Percentiles rank a stretch among this genome's conserved stretches.
Conservation (phyloP, 345 rosid genomes). For the Eucalyptus urophylla region DNA sequence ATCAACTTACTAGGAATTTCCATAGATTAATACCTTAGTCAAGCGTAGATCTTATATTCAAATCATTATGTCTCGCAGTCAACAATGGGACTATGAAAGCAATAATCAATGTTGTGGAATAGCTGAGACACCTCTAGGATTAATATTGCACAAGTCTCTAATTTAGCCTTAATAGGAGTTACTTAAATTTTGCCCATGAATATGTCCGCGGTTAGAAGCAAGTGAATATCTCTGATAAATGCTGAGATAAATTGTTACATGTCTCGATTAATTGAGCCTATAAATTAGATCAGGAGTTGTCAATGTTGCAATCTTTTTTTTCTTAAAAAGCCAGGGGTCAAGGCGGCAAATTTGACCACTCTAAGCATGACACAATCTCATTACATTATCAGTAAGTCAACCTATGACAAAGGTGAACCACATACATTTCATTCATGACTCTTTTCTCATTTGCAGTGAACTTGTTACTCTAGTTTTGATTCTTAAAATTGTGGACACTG, state of each 20-base stretch:
- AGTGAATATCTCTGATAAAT: too few relatives aligned
- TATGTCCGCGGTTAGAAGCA: background rate
- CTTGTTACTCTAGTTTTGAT: background rate
- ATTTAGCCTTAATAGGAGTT: background rate
- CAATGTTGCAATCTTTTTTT: too few relatives aligned
- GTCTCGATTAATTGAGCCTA: background rate
- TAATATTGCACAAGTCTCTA: background rate
- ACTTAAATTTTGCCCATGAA: background rate
- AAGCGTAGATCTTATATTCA: background rate
- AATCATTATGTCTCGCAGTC: background rate
- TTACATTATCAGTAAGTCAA: background rate
- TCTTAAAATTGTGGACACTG: background rate
- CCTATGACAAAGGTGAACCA: background rate
- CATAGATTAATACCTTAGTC: background rate
- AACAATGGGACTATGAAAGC: too few relatives aligned
- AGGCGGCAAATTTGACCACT: background rate
- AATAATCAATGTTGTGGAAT: too few relatives aligned
- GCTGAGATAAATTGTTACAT: background rate
- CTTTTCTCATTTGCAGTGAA: background rate
- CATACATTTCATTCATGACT: background rate
- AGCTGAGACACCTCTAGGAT: background rate
- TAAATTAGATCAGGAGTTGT: background rate
- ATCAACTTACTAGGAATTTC: background rate
- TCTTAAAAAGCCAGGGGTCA: background rate
- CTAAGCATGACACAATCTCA: background rate